Conservation (phyloP, 352 stramenopile genomes). For the Pseudoperonospora humuli region DNA sequence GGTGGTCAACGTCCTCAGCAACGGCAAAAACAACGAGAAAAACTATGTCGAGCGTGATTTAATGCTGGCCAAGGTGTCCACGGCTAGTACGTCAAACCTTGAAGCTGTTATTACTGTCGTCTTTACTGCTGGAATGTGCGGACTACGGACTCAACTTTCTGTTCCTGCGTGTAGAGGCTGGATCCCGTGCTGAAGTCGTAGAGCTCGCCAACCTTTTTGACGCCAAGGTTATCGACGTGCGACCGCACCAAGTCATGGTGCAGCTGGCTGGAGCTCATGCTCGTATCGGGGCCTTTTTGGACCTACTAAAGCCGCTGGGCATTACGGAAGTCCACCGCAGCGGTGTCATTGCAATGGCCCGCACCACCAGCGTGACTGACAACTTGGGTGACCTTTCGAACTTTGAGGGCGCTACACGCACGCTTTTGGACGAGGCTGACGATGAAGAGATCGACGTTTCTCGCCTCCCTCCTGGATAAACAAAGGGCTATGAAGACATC, state of each 20-base stretch:
- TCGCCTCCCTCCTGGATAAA: conserved; percentile 60
- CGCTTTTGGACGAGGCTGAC: conserved; percentile 60
- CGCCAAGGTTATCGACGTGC: conserved; percentile 81
- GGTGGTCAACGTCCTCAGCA: conserved; percentile 81
- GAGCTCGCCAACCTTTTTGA: conserved; percentile 81
- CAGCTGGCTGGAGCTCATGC: conserved; percentile 67
- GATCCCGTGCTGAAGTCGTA: conserved; percentile 66
- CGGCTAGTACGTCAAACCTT: conserved; percentile 36
- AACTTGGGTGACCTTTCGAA: conserved; percentile 50
- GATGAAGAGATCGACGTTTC: conserved; percentile 59
- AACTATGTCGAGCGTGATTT: conserved; percentile 84
- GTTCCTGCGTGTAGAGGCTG: conserved; percentile 29
- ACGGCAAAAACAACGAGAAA: conserved; percentile 48
- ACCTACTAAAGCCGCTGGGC: conserved; percentile 72
- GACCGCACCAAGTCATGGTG: conserved; percentile 76
- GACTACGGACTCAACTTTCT: no score
- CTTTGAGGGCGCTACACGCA: conserved; percentile 68
- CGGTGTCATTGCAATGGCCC: conserved; percentile 79
- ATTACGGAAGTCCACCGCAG: conserved; percentile 83
- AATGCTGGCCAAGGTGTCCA: conserved; percentile 84
- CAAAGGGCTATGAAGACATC: not conserved
- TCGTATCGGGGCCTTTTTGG: conserved; percentile 76
- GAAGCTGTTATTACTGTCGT: not conserved
- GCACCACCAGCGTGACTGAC: conserved; percentile 57
- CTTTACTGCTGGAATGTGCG: not conserved